These are phyloP conservation scores for Pythium chondricola DNA, from an alignment of 352 stramenopile species.

Conservation along the genomic window DNA sequence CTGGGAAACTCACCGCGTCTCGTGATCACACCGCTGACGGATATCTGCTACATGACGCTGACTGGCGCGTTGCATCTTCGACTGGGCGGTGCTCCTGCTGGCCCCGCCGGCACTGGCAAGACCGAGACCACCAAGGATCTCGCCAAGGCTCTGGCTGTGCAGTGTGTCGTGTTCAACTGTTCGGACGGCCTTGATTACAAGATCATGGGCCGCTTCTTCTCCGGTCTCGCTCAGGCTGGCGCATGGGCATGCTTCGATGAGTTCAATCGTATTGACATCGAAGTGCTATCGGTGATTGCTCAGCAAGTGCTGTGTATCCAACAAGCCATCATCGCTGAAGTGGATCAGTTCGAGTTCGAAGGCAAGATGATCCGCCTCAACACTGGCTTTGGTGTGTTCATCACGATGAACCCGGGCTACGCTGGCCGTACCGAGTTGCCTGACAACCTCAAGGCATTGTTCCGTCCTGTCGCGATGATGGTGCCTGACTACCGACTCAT, in stretches of 20 bases:
- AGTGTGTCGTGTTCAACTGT: conserved; percentile 96
- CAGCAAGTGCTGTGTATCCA: conserved; percentile 94
- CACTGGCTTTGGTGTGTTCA: conserved; percentile 91
- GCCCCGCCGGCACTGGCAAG: conserved; percentile 91
- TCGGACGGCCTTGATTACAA: conserved; percentile 95
- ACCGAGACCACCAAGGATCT: conserved; percentile 95
- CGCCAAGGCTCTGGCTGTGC: conserved; percentile 90
- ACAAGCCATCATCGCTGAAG: conserved; percentile 88
- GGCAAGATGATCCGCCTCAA: conserved; percentile 90
- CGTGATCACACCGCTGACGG: conserved; percentile 79
- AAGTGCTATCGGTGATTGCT: conserved; percentile 94
- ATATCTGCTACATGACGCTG: conserved; percentile 93
- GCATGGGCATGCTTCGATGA: conserved; percentile 96
- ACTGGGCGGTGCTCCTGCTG: conserved; percentile 88
- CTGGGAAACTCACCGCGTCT: conserved; percentile 76
- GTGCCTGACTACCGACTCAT: conserved; percentile 93
- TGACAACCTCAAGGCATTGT: conserved; percentile 93
- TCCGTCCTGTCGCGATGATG: conserved; percentile 94
- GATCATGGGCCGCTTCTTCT: conserved; percentile 96
- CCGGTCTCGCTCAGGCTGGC: conserved; percentile 87
- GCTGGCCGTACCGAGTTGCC: conserved; percentile 89
- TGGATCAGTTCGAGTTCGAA: conserved; percentile 91
- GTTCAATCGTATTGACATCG: conserved; percentile 96
- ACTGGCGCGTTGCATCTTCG: conserved; percentile 92
- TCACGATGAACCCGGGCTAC: conserved; percentile 95